Conservation (phyloP, 2,329 filamentous ascomycete genomes). For the Cercospora sp. region DNA sequence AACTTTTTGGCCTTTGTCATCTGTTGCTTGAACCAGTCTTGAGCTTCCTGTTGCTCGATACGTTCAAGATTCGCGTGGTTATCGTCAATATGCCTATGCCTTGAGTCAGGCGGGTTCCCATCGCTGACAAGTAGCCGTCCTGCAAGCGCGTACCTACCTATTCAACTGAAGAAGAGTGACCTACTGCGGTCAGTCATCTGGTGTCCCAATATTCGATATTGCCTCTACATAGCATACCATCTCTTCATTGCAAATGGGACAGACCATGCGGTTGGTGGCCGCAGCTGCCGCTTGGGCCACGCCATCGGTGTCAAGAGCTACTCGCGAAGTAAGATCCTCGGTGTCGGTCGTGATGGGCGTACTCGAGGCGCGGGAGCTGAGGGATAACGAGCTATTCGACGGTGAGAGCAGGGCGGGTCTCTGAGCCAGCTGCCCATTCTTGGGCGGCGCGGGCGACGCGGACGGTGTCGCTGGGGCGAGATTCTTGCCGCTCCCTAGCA, state of each 20-base stretch:
- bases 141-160: slow-evolving; percentile 50
- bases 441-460: slow-evolving; percentile 59
- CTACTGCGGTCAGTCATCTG: slow-evolving; percentile 49
- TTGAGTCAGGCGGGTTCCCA: slow-evolving; percentile 21
- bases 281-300: slow-evolving; percentile 57
- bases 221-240: slow-evolving; percentile 63
- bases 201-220: not conserved
- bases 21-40: slow-evolving; percentile 95
- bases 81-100: slow-evolving; percentile 74
- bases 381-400: slow-evolving; percentile 72
- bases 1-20: slow-evolving; percentile 91
- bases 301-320: slow-evolving; percentile 67
- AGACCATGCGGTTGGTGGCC: slow-evolving; percentile 70
- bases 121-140: not conserved
- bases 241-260: slow-evolving; percentile 97
- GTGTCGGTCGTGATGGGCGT: slow-evolving; percentile 69
- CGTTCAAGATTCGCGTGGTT: slow-evolving; percentile 85
- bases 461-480: slow-evolving; percentile 63
- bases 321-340: slow-evolving; percentile 78
- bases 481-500: slow-evolving; percentile 82
- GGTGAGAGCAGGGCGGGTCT: slow-evolving; percentile 56
- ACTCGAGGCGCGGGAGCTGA: slow-evolving; percentile 72
- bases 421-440: slow-evolving; percentile 41
- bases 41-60: slow-evolving; percentile 87
- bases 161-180: slow-evolving; percentile 92